Base-by-base conservation (phyloP, 78 protist genomes). In the Dictyostelium brefeldianum region DNA sequence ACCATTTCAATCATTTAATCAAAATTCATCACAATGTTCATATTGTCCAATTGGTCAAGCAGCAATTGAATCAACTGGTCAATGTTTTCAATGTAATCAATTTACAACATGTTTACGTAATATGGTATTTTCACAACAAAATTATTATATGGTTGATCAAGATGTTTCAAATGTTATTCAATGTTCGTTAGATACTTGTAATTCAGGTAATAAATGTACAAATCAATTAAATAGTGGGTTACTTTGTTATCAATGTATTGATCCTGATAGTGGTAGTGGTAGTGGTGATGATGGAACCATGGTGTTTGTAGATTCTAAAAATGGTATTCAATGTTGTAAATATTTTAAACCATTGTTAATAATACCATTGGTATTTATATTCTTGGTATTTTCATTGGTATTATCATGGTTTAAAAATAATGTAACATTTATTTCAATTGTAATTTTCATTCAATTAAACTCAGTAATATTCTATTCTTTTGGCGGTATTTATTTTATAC, bases 81-180 rank as follows among this genome's bases (percentile, higher is more conserved):
- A 25, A 62, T 62, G 70, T 25, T 62, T 4, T 62, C 70, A 62
- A 62, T 62, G 70, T 62, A 36, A 62, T 62, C 36, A 29, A 25
- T 29, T 25, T 62, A 62, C n/a, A 62, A 25, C 70, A 4, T 62
- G 70, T 62, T 22, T 62, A 10, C 3, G 43, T 62, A 25, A 29
- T 25, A 25, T 31, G 3, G 70, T 62, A 10, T 29, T 22, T 9
- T 18, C 70, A 62, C n/a, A 62, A 25, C 15, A 25, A 25, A 36
- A 36, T 62, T 62, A 62, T 62, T 62, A 25, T 62, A 11, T 62
- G 27, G 36, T 62, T 14, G 27, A 62, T 25, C 18, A 62, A 25
- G 70, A 62, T 62, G 70, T 62, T 62, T 62, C 70, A 22, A 62
- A 25, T 29, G 70, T 62, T 62, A 36, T 25, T 25, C 43, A 62